A percentile compares a stretch with the other conserved stretches of the same genome.
Conservation (phyloP, 768 basidiomycete species). For the Tubosaeta sp. region DNA sequence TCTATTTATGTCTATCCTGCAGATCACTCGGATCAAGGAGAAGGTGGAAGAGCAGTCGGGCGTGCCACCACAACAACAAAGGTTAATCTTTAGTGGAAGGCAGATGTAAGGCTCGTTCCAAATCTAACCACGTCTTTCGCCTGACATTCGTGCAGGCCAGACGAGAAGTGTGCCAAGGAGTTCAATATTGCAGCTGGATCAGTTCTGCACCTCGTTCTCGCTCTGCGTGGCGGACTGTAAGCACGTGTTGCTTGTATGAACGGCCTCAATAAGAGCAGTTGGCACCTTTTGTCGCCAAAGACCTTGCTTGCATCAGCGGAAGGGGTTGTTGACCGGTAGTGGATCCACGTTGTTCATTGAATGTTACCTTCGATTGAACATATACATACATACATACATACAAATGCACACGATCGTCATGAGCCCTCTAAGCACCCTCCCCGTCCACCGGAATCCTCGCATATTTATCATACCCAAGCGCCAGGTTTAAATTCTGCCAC, state of each 20-base stretch:
- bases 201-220: slow-evolving; percentile 91
- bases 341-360: too few species aligned
- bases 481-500: slow-evolving; percentile 79
- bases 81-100: slow-evolving; percentile 87
- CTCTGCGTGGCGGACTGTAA: slow-evolving; percentile 83
- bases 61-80: slow-evolving; percentile 72
- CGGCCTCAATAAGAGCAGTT: too few species aligned
- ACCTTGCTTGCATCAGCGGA: too few species aligned
- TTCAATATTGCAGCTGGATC: slow-evolving; percentile 81
- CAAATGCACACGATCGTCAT: too few species aligned
- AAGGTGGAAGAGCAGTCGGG: slow-evolving; percentile 98
- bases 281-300: too few species aligned
- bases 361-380: too few species aligned
- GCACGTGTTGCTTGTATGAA: slow-evolving; percentile 10
- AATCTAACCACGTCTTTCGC: background rate
- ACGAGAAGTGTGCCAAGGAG: slow-evolving; percentile 87
- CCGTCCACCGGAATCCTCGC: slow-evolving; percentile 59
- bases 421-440: slow-evolving; percentile 7
- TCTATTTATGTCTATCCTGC: slow-evolving; percentile 1
- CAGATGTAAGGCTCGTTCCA: slow-evolving; percentile 66
- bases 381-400: too few species aligned
- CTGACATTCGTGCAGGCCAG: slow-evolving; percentile 51
- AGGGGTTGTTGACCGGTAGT: too few species aligned
- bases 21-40: slow-evolving; percentile 96
- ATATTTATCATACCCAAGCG: slow-evolving; percentile 82